Evolutionary conservation across 1,284 basidiomycete species (phyloP).

Genomic region (Boletus semigastroideus): DNA sequence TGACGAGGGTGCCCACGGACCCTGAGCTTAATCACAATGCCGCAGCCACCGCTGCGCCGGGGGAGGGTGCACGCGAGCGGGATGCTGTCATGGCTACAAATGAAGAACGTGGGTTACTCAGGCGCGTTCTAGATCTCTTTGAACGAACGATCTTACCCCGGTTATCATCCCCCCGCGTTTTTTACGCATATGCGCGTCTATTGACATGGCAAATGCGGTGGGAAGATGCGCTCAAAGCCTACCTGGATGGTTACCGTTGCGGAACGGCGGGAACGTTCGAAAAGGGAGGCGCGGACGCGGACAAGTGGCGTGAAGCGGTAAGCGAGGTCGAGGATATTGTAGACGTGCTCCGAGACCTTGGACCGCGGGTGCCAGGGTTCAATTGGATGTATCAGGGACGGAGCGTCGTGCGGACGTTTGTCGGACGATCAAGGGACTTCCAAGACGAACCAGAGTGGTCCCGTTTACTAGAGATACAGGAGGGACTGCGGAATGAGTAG

Average conservation of each 20-base stretch:
- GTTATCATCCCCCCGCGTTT: conserved; percentile 74
- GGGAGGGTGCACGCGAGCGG: neutral
- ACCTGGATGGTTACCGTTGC: conserved; percentile 81
- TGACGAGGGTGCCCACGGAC: conserved; percentile 56
- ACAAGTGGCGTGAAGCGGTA: conserved; percentile 72
- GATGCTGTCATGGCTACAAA: conserved; percentile 46
- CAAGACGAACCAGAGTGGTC: conserved; percentile 87
- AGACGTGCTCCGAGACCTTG: conserved; percentile 80
- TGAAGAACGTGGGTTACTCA: conserved; percentile 64
- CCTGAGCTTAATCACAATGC: conserved; percentile 8
- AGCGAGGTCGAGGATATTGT: conserved; percentile 80
- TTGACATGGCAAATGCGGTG: conserved; percentile 70
- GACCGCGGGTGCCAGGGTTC: conserved; percentile 59
- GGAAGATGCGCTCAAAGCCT: conserved; percentile 77
- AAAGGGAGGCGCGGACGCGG: conserved; percentile 63
- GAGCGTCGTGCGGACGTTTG: conserved; percentile 86
- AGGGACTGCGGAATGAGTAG: conserved; percentile 46
- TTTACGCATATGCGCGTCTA: conserved; percentile 79
- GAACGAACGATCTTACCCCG: conserved; percentile 77
- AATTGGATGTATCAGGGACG: conserved; percentile 87
- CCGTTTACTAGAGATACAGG: conserved; percentile 58
- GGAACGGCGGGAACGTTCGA: conserved; percentile 68
- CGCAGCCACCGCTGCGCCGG: neutral
- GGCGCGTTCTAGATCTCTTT: conserved; percentile 69
- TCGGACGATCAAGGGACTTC: conserved; percentile 80